Evolutionary conservation across 2,329 filamentous ascomycete species (phyloP).

Genomic region (Pseudocercospora fijiensis): DNA sequence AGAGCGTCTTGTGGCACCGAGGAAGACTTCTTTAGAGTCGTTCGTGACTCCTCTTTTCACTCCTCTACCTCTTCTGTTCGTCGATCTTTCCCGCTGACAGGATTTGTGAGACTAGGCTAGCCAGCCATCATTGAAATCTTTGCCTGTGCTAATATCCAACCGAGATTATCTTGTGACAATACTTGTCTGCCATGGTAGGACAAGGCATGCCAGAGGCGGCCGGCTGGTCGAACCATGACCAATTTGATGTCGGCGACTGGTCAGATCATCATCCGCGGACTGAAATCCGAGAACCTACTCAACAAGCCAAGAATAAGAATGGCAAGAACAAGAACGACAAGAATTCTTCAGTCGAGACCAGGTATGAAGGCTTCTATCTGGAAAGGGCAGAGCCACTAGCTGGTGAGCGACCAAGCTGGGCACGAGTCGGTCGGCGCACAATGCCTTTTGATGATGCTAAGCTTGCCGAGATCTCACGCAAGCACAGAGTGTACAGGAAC

Average conservation of each 20-base stretch:
- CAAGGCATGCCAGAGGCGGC: not conserved
- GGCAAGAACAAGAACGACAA: conserved; percentile 4
- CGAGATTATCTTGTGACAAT: not conserved
- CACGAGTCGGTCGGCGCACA: not conserved
- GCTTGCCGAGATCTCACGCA: conserved; percentile 10
- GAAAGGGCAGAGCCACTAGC: conserved; percentile 3
- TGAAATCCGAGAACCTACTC: not conserved
- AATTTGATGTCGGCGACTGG: not conserved
- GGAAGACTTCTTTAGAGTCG: conserved; percentile 1
- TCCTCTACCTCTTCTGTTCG: not conserved
- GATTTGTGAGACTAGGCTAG: not conserved
- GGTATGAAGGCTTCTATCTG: conserved; percentile 9
- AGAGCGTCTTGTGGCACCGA: not conserved
- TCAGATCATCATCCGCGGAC: not conserved
- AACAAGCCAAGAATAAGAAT: conserved; percentile 8
- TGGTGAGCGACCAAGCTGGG: conserved; percentile 9
- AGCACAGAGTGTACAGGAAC: conserved; percentile 1
- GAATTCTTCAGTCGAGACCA: not conserved
- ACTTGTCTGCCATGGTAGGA: not conserved
- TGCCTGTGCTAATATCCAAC: not conserved
- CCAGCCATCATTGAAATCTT: not conserved
- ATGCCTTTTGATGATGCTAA: conserved; percentile 10
- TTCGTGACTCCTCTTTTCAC: not conserved
- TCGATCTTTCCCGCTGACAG: not conserved
- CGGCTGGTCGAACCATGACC: not conserved